A percentile compares a stretch with the other conserved stretches of the same genome.
Evolutionary conservation across 495 filamentous ascomycete genomes (phyloP).

Genomic region (Aspergillus olivimuriae): DNA sequence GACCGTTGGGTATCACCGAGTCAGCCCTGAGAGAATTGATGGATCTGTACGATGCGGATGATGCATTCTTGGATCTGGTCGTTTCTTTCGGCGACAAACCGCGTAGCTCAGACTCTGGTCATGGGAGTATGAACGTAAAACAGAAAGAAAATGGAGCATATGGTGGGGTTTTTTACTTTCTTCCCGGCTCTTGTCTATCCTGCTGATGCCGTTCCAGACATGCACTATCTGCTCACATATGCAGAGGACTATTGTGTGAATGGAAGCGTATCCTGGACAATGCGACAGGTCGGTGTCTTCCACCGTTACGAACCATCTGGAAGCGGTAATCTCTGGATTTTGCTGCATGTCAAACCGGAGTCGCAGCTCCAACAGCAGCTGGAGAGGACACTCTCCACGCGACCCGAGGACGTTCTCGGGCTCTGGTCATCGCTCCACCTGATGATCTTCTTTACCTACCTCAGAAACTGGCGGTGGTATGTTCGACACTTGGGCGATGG

Average conservation of each 20-base stretch:
- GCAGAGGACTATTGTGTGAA: slow-evolving; percentile 1
- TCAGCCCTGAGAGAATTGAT: slow-evolving; percentile 5
- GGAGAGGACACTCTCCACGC: not conserved
- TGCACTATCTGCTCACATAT: slow-evolving; percentile 10
- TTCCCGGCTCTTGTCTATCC: not conserved
- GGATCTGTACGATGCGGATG: slow-evolving; percentile 6
- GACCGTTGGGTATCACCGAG: slow-evolving; percentile 10
- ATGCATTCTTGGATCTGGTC: slow-evolving; percentile 6
- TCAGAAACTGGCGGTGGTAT: slow-evolving; percentile 9
- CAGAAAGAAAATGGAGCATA: slow-evolving; percentile 10
- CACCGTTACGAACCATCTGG: slow-evolving; percentile 11
- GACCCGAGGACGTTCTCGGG: not conserved
- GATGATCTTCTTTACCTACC: slow-evolving; percentile 5
- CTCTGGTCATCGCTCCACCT: slow-evolving; percentile 9
- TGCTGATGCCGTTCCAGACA: slow-evolving; percentile 1
- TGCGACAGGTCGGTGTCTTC: slow-evolving; percentile 14
- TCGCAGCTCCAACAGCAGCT: slow-evolving; percentile 9
- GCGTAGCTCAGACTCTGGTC: slow-evolving; percentile 11
- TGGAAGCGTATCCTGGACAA: slow-evolving; percentile 6
- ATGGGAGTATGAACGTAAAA: slow-evolving; percentile 10
- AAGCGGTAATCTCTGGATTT: slow-evolving; percentile 12
- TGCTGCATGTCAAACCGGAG: slow-evolving; percentile 7
- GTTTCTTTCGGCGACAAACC: slow-evolving; percentile 17
- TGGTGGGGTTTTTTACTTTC: slow-evolving; percentile 1
- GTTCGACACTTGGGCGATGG: slow-evolving; percentile 7